Evolutionary conservation across 1,284 basidiomycete species (phyloP), one percentile per base, ranked within the genome.

Genomic region (Marasmius tenuissimus): DNA sequence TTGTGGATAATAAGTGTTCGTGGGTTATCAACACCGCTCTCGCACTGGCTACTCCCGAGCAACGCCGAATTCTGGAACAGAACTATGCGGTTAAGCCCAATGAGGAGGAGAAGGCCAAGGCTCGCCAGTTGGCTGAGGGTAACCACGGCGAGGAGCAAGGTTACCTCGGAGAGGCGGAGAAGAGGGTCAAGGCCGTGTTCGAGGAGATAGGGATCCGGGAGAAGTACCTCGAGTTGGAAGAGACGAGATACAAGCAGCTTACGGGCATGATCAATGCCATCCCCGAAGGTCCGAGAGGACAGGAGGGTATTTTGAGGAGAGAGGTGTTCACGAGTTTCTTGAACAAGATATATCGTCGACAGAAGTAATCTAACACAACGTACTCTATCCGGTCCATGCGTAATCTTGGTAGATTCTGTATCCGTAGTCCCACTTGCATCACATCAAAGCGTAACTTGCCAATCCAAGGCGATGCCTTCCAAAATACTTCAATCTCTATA

Each of bases 1-100:
- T 99, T 71, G 77, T 97, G 61, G 97, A 99, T 79, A 98, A 98
- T 87, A 99, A 99, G 80, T 99, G 97, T 80, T 93, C 92, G 47
- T 99, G 97, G 97, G 91, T 92, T 72, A 83, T 99, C 76, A 98
- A 98, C 78, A 89, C 88, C 18, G 97, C 96, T 37, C 84, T 99
- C 63, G 79, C 82, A 16, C 70, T 81, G 55, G 86, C 82, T 2
- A 79, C 75, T 2, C 76, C 83, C 0, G 78, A 71, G 73, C 94
- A 84, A 82, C 86, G 78, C 47, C 73, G 73, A 48, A 70, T 87
- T 66, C 85, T 83, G 38, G 85, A 96, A 68, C 87, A 84, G 47
- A 94, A 96, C 78, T 99, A 99, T 73, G 97, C 97, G 6, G 81
- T 85, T 63, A 98, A 97, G 78, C 82, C 90, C 69, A 66, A 84